phyloP scores from a whole-genome alignment of 805 yeast genomes.

The Cyberlindnera xishuangbannaensis region DNA sequence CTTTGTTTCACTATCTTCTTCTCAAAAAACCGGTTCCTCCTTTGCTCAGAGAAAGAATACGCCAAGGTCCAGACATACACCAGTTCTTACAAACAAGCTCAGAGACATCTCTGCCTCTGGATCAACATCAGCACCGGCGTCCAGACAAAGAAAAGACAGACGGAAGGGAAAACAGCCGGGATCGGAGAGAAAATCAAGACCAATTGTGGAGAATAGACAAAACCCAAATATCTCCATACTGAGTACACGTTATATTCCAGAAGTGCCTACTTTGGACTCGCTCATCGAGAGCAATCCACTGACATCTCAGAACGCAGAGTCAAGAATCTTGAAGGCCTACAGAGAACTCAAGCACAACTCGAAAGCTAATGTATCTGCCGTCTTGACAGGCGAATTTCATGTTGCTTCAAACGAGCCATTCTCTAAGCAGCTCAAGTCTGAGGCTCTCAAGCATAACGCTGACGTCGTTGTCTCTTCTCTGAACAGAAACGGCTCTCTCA shows the following conservation, averaged over 20 bases:
- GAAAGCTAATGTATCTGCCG: conserved; percentile 13
- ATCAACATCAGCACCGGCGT: conserved; percentile 1
- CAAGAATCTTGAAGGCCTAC: conserved; percentile 21
- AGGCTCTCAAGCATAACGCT: conserved; percentile 21
- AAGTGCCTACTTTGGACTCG: conserved; percentile 13
- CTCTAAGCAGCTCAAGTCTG: conserved; percentile 14
- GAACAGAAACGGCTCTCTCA: conserved; percentile 21
- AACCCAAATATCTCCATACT: conserved; percentile 19
- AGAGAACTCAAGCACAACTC: conserved; percentile 11
- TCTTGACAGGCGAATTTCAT: conserved; percentile 17
- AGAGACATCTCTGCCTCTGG: conserved; percentile 4
- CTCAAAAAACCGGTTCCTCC: not conserved
- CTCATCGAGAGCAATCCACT: conserved; percentile 13
- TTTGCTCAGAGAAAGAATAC: conserved; percentile 1
- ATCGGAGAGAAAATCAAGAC: not conserved
- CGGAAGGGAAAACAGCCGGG: conserved; percentile 2
- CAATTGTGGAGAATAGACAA: not conserved
- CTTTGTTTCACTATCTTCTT: not conserved
- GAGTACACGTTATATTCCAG: conserved; percentile 16
- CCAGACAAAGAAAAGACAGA: conserved; percentile 8
- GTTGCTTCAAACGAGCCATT: conserved; percentile 5
- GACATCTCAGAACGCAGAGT: conserved; percentile 18
- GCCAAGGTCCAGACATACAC: conserved; percentile 1
- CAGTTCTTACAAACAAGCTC: conserved; percentile 7
- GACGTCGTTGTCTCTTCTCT: conserved; percentile 22